Evolutionary conservation across 177 flowering plant species (phyloP), one percentile per base, ranked within the genome.

Genomic region (Vitis hybrid): DNA sequence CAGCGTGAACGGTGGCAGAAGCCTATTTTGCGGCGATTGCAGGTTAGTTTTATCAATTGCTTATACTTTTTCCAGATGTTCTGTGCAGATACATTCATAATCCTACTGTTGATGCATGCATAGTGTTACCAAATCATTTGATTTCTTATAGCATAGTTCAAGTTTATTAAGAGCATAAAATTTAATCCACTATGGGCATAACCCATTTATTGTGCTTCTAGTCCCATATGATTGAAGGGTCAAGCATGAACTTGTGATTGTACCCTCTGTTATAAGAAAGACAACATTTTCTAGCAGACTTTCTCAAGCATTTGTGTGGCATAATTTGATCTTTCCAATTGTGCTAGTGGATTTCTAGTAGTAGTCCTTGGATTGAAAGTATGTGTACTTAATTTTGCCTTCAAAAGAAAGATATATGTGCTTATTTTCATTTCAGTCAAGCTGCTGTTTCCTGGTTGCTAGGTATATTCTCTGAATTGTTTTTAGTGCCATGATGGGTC

Each of bases 1-100:
- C 96, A 95, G 99, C 89, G 99, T 56, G 95, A 91, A 69, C 79
- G 86, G 73, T 96, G 98, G 98, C 97, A 92, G 76, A 96, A 93
- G 80, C 99, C 99, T 74, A 72, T 93, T 69, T 81, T 96, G 59
- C 97, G 99, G 60, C 90, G 94, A 11, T 83, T 95, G 81, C 99
- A 94, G 97, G 99, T 94, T 67, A 74, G 81, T 77, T 67, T 14
- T 56, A 54, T 54, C 14, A 12, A 60, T 49, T 58, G 21, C 9
- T 51, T 62, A 30, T 52, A 30, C 30, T n/a, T 35, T 62, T 12
- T 32, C 9, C 12, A 11, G 21, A 14, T 9, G 30, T 21, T 35
- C 13, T 12, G 61, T 17, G 9, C 11, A 3, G 51, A 32, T 13
- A 7, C 41, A 9, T 57, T 18, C 41, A 64, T 18, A 11, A 64